phyloP scores from a whole-genome alignment of 2,329 filamentous ascomycete genomes.

The Aureobasidium lini region DNA sequence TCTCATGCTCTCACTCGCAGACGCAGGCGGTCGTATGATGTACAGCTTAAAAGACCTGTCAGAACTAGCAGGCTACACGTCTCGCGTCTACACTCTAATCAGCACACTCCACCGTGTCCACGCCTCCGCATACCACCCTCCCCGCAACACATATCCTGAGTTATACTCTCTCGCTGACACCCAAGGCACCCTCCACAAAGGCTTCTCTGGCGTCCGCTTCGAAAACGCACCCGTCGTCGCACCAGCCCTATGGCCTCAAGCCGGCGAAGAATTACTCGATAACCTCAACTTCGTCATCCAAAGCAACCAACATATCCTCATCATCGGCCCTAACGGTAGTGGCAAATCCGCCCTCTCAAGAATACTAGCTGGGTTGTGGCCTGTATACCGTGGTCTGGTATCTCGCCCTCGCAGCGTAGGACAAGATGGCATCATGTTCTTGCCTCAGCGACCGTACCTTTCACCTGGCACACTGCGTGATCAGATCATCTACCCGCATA shows the following conservation, averaged over 20 bases:
- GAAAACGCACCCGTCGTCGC: slow-evolving; percentile 92
- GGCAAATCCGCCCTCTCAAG: slow-evolving; percentile 86
- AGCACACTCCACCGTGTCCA: slow-evolving; percentile 91
- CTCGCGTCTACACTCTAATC: slow-evolving; percentile 89
- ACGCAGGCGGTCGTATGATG: slow-evolving; percentile 97
- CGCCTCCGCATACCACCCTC: slow-evolving; percentile 74
- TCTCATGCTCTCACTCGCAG: slow-evolving; percentile 92
- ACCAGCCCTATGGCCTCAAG: slow-evolving; percentile 77
- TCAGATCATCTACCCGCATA: slow-evolving; percentile 96
- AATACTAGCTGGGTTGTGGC: slow-evolving; percentile 88
- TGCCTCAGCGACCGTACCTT: slow-evolving; percentile 88
- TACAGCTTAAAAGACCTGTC: slow-evolving; percentile 98
- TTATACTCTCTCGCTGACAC: slow-evolving; percentile 84
- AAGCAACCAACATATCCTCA: slow-evolving; percentile 84
- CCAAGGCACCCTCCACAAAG: slow-evolving; percentile 87
- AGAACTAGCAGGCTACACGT: slow-evolving; percentile 92
- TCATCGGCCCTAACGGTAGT: slow-evolving; percentile 90
- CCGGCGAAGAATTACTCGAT: slow-evolving; percentile 85
- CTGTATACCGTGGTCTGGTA: slow-evolving; percentile 86
- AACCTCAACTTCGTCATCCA: slow-evolving; percentile 83
- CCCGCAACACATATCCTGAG: slow-evolving; percentile 60
- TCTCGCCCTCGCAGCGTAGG: slow-evolving; percentile 68
- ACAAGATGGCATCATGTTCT: slow-evolving; percentile 90
- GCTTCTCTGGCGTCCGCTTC: slow-evolving; percentile 87
- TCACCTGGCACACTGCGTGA: slow-evolving; percentile 88